Evolutionary conservation across 1,139 yeast genomes (phyloP), one percentile per base, ranked within the genome.

Genomic region (Lizanozyma gosingica): DNA sequence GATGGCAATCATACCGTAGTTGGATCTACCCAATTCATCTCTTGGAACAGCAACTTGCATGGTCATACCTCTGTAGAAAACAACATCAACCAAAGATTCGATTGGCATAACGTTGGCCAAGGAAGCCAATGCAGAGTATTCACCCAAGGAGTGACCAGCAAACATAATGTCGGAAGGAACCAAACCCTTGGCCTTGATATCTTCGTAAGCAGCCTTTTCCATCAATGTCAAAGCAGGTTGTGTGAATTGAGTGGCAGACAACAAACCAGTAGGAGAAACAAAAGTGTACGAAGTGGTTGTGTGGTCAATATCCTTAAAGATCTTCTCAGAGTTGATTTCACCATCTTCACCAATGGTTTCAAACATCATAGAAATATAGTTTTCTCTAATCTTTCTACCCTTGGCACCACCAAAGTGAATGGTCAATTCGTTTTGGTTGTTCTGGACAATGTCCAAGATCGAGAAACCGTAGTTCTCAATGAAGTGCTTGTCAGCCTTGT

Each of bases 21-120:
- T 92, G 46, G 98, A 92, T 70, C 98, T 83, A 40, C 99, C 99
- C 40, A 68, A 62, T 44, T 81, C 77, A 66, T 92, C 99, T 70
- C 99, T 82, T 59, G 97, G 97, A 50, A 92, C 99, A 37, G 98
- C 98, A 50, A 92, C 98, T 75, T 92, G 98, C 98, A 92, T 92
- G 38, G 99, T 92, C 98, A 92, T 92, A 77, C 99, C 99, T 74
- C 99, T 82, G 77, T 92, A 94, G 77, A 92, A 92, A 38, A 92
- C 98, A 63, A 92, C 96, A 63, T 92, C 99, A 43, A 92, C 98
- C 54, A 92, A 76, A 8, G 95, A 84, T 70, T 94, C 98, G 56
- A 94, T 90, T 42, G 98, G 96, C 97, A 92, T 90, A 45, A 94
- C 97, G 61, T 92, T 95, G 43, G 97, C 98, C 59, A 92, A 76